Conservation (phyloP, 2,329 filamentous ascomycete species). For the Metarhizium rileyi region DNA sequence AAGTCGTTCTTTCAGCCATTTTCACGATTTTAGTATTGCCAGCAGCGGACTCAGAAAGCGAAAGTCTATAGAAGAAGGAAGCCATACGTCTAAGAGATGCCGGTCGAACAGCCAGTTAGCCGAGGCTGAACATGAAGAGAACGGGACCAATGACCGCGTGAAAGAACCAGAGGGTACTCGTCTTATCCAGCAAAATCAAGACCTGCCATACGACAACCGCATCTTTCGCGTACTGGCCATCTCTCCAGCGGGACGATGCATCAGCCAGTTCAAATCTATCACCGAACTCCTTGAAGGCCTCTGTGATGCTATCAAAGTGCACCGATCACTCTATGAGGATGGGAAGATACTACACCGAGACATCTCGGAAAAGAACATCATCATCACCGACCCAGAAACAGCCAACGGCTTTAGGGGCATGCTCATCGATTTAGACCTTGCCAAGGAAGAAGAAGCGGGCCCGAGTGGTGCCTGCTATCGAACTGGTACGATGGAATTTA, state of each 20-base stretch:
- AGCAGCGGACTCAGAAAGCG: not conserved
- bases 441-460: conserved; percentile 4
- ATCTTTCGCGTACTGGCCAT: conserved; percentile 7
- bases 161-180: conserved; percentile 3
- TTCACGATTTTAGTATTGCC: not conserved
- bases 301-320: conserved; percentile 6
- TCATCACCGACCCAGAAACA: conserved; percentile 3
- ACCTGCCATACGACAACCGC: conserved; percentile 2
- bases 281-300: conserved; percentile 6
- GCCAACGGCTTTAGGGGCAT: conserved; percentile 5
- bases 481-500: conserved; percentile 2
- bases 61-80: not conserved
- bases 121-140: not conserved
- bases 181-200: conserved; percentile 1
- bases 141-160: not conserved
- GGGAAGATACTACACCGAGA: conserved; percentile 6
- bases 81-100: not conserved
- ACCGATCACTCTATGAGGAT: conserved; percentile 5
- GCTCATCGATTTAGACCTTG: conserved; percentile 8
- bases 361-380: conserved; percentile 7
- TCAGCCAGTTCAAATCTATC: conserved; percentile 5
- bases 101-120: conserved; percentile 1
- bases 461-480: conserved; percentile 1
- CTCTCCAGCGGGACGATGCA: conserved; percentile 6
- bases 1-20: not conserved